A percentile compares a stretch with the other conserved stretches of the same genome.
Evolutionary conservation across 148 eudicot species (phyloP).

Genomic region (Limonium bicolor): DNA sequence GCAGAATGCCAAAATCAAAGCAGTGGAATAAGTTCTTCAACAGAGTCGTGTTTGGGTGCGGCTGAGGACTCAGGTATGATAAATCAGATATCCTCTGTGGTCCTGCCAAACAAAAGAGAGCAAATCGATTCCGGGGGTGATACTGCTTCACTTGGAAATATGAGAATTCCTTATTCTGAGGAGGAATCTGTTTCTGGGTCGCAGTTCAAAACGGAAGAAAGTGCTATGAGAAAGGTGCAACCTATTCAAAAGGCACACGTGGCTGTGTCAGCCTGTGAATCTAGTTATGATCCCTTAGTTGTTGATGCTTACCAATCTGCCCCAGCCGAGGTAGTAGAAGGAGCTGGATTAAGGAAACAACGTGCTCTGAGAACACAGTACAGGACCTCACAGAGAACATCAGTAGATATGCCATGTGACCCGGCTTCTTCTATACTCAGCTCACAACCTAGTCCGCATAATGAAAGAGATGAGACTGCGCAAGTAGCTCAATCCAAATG

Average conservation of each 20-base stretch:
- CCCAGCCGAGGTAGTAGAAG: slow-evolving; percentile 12
- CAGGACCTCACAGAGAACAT: slow-evolving; percentile 17
- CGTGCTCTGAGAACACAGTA: slow-evolving; percentile 8
- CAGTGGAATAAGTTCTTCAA: slow-evolving; percentile 18
- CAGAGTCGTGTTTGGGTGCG: slow-evolving; percentile 10
- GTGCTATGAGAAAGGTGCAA: slow-evolving; percentile 7
- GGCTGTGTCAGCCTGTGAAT: slow-evolving; percentile 3
- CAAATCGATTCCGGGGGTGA: slow-evolving; percentile 15
- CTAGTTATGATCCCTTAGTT: not conserved
- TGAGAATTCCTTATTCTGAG: slow-evolving; percentile 12
- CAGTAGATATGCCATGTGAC: slow-evolving; percentile 13
- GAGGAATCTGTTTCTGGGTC: slow-evolving; percentile 1
- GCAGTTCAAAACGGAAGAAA: not conserved
- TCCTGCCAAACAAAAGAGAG: slow-evolving; percentile 13
- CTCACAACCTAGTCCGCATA: slow-evolving; percentile 11
- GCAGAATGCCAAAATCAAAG: slow-evolving; percentile 28
- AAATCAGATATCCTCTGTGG: slow-evolving; percentile 13
- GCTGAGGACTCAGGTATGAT: slow-evolving; percentile 20
- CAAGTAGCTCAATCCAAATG: slow-evolving; percentile 20
- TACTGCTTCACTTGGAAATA: slow-evolving; percentile 12
- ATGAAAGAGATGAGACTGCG: slow-evolving; percentile 22
- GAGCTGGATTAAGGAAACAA: slow-evolving; percentile 11
- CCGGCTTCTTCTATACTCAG: slow-evolving; percentile 12
- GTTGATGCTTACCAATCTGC: not conserved
- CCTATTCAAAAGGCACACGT: slow-evolving; percentile 2